These are phyloP conservation scores for Sugiyamaella pinicola DNA, from an alignment of 1,139 yeast genomes.

Conservation along the genomic window DNA sequence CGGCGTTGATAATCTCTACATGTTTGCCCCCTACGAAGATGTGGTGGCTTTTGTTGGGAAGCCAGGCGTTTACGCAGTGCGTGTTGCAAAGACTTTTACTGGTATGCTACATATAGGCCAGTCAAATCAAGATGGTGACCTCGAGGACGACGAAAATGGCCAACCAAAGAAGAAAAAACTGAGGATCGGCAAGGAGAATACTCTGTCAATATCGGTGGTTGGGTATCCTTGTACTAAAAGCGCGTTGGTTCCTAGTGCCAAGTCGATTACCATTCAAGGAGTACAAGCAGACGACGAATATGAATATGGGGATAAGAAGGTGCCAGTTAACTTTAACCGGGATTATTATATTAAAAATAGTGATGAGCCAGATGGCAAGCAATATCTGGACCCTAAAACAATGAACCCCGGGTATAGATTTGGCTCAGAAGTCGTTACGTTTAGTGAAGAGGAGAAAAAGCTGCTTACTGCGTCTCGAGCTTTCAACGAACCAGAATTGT, in stretches of 20 bases:
- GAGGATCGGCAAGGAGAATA: conserved; percentile 26
- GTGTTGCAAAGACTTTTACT: conserved; percentile 45
- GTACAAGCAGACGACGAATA: background rate
- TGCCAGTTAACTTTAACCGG: conserved; percentile 25
- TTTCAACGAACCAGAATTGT: conserved; percentile 43
- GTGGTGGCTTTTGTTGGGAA: conserved; percentile 29
- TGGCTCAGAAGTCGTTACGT: conserved; percentile 61
- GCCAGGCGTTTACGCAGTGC: conserved; percentile 44
- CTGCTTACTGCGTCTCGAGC: conserved; percentile 28
- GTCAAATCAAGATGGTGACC: conserved; percentile 26
- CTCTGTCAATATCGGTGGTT: conserved; percentile 50
- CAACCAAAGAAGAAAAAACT: conserved; percentile 25
- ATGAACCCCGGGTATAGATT: conserved; percentile 62
- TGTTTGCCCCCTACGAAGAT: conserved; percentile 34
- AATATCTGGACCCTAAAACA: conserved; percentile 38
- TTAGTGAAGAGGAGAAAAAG: conserved; percentile 51
- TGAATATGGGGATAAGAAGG: conserved; percentile 36
- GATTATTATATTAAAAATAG: conserved; percentile 29
- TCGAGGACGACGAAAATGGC: conserved; percentile 42
- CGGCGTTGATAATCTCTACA: background rate
- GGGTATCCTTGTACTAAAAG: conserved; percentile 64
- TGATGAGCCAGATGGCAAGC: conserved; percentile 31
- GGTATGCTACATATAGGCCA: conserved; percentile 41
- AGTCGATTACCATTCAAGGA: conserved; percentile 30
- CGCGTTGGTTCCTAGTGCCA: conserved; percentile 47